Base-by-base conservation (phyloP, 2,329 filamentous ascomycete species). In the Teratosphaeria zuluensis region DNA sequence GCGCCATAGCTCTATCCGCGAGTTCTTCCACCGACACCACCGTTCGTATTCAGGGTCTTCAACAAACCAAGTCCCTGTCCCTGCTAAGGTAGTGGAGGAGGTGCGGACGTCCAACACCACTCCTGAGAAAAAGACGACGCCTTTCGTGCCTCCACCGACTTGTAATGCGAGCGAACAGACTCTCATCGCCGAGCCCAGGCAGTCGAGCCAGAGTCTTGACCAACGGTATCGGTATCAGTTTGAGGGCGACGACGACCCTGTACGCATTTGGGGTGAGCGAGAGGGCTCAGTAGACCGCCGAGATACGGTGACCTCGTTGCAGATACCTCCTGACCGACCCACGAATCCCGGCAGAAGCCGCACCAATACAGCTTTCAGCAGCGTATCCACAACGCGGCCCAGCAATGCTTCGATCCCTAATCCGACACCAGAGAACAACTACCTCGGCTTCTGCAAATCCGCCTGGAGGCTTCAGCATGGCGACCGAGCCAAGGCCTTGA, bases 361-460 rank as follows among this genome's bases (percentile, higher is more conserved):
- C 19, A 19, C 35, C 48, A n/a, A 42, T 35, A 48, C 42, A n/a
- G 21, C 19, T 8, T 48, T 9, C 42, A 48, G 42, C 42, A 48
- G 42, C 42, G n/a, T 33, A 19, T 56, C 33, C 35, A 24, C 32
- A 28, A 54, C 21, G 7, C 42, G 42, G 19, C 42, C 42, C 19
- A 58, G 54, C 19, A 61, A 33, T 32, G 46, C 60, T 16, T 64
- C 63, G 5, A 57, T 68, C 4, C 62, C 67, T 1, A 66, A 62
- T 2, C 69, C 69, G 2, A 69, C 62, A 9, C 66, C 66, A 3
- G 66, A 70, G 9, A 72, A 72, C 57, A 64, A 70, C 16, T 72
- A 68, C 58, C 63, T 70, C 2, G 69, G 69, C 3, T 79, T 79
- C 68, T 80, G 78, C 70, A 78, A 77, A 67, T 72, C 73, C 9